Evolutionary conservation across 2,329 filamentous ascomycete genomes (phyloP).

Genomic region (Gaeumannomyces sp.): DNA sequence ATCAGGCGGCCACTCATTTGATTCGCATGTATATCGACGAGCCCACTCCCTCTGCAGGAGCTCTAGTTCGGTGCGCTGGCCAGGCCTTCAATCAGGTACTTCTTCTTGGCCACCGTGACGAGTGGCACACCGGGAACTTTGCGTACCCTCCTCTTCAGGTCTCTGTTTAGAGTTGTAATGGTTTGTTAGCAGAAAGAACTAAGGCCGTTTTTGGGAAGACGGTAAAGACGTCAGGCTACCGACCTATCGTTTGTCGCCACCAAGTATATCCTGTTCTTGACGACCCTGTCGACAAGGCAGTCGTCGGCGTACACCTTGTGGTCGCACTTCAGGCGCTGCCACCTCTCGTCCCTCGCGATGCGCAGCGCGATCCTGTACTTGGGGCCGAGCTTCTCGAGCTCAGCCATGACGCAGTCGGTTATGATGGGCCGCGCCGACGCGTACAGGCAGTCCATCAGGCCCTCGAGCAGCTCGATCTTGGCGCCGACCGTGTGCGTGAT

Average conservation of each 20-base stretch:
- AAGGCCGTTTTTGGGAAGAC: conserved; percentile 7
- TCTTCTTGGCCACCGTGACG: conserved; percentile 77
- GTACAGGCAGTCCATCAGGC: conserved; percentile 87
- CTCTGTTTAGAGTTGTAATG: conserved; percentile 41
- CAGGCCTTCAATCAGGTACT: conserved; percentile 90
- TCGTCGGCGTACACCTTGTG: conserved; percentile 89
- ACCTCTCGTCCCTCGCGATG: conserved; percentile 85
- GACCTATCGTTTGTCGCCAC: conserved; percentile 50
- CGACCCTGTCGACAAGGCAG: conserved; percentile 69
- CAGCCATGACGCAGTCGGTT: conserved; percentile 68
- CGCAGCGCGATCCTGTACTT: conserved; percentile 83
- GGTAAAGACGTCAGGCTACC: conserved; percentile 36
- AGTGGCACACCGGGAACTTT: conserved; percentile 67
- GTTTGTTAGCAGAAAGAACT: neutral
- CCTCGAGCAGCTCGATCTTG: conserved; percentile 77
- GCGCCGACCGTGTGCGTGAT: conserved; percentile 73
- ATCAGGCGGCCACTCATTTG: too few species aligned
- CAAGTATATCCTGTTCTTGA: conserved; percentile 71
- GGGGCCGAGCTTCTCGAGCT: conserved; percentile 81
- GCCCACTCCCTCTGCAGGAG: too few species aligned
- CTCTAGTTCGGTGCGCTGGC: conserved; percentile 63
- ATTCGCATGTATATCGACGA: too few species aligned
- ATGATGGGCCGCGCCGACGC: conserved; percentile 88
- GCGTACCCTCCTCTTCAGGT: conserved; percentile 73
- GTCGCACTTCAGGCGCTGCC: conserved; percentile 78